Percentiles rank a stretch among this genome's conserved stretches.
Conservation (phyloP, 2,329 filamentous ascomycete genomes). For the Sporothrix dimorphospora region DNA sequence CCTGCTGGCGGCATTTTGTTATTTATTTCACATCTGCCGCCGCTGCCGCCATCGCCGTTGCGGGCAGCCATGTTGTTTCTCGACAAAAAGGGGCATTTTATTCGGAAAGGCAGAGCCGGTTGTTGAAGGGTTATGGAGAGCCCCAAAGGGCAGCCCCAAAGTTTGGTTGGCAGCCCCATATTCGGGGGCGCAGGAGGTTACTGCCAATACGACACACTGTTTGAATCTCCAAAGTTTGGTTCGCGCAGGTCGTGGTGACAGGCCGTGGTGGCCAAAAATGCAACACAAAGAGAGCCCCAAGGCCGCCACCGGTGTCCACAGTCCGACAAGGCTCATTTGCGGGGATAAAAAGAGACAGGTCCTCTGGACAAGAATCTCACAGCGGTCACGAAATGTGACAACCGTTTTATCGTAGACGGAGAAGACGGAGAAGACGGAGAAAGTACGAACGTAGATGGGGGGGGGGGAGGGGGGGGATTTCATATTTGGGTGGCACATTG, state of each 20-base stretch:
- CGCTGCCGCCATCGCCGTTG: not conserved
- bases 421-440: not conserved
- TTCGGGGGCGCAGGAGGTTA: not conserved
- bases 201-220: too few relatives aligned
- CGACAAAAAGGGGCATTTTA: not conserved
- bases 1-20: not conserved
- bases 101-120: not conserved
- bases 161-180: constrained; percentile 1
- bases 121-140: too few relatives aligned
- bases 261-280: not conserved
- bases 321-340: not conserved
- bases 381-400: not conserved
- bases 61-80: too few relatives aligned
- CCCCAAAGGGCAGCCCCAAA: not conserved
- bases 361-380: not conserved
- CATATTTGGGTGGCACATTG: not conserved
- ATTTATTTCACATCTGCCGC: not conserved
- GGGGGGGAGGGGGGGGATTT: too few relatives aligned
- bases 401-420: not conserved
- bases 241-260: not conserved
- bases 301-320: not conserved
- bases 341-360: not conserved
- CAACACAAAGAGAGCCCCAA: not conserved
- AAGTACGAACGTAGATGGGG: too few relatives aligned
- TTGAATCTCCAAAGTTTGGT: not conserved